Evolutionary conservation across 2,329 filamentous ascomycete species (phyloP), one percentile per base, ranked within the genome.

Genomic region (Paraphaeosphaeria sporulosa): DNA sequence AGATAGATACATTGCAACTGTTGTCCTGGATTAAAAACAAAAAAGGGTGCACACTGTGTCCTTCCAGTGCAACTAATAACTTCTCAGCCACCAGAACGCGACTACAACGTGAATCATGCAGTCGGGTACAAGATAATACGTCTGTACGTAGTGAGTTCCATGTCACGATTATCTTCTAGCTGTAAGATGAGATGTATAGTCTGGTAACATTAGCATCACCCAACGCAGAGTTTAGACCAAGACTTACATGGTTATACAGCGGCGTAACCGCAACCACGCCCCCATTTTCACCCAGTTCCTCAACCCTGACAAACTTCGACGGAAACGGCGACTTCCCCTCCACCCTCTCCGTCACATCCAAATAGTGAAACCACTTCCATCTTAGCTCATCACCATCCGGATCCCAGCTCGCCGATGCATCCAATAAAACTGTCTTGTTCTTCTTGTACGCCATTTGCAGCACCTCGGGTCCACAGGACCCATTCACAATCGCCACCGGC

Each of bases 341-440:
- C 21, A 47, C 44, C 4, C 43, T 30, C n/a, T 46, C 34, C 4
- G 54, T 57, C 27, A 57, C 54, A 42, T 66, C 62, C 25, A 61
- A 50, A 51, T 68, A 68, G 21, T 68, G 62, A 17, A 56, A 67
- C 65, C 66, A 70, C 21, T 49, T 58, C 42, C 64, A 68, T 2
- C 21, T n/a, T 40, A 69, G 42, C 19, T 42, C 53, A 34, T 68
- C 63, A 13, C 48, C 44, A 52, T 69, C 65, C 2, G 65, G 64
- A 58, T 69, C 68, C 55, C 58, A 69, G 19, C 57, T 66, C n/a
- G 54, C 27, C 1, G 49, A 55, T 4, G 63, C 66, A 49, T 66
- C 64, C 3, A 67, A 48, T 1, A 57, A 38, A 12, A 69, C 32
- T 10, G 64, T 56, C 13, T 60, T 43, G 32, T 58, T 58, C 19